A percentile compares a stretch with the other conserved stretches of the same genome.
Conservation (phyloP, 768 basidiomycete species). For the Cystofilobasidium capitatum region DNA sequence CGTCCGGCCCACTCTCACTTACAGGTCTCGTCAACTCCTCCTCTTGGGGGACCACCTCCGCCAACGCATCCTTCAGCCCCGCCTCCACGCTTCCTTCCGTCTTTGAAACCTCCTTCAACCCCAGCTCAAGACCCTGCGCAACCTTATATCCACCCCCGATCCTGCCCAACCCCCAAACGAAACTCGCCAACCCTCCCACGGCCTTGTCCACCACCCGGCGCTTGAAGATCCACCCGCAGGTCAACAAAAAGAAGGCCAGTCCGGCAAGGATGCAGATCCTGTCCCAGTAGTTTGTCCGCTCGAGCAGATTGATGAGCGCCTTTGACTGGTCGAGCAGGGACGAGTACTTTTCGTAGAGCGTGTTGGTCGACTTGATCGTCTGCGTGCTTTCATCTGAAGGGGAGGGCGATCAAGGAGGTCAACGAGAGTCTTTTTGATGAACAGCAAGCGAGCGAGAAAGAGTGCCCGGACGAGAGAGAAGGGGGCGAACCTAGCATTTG, state of each 20-base stretch:
- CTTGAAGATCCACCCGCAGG: constrained; percentile 77
- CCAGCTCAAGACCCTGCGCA: not conserved
- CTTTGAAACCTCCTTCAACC: not conserved
- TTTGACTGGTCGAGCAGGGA: constrained; percentile 67
- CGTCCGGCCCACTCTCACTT: not conserved
- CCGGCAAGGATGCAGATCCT: constrained; percentile 71
- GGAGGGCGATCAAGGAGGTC: not conserved
- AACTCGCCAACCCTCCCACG: constrained; percentile 72
- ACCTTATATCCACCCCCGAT: not conserved
- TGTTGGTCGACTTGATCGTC: constrained; percentile 62
- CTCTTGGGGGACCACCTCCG: not conserved
- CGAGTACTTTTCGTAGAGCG: constrained; percentile 64
- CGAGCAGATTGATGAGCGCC: constrained; percentile 73
- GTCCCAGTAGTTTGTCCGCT: constrained; percentile 86
- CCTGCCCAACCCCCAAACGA: constrained; percentile 41
- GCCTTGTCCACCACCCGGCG: constrained; percentile 73
- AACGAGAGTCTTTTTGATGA: not conserved
- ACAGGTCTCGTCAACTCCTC: not conserved
- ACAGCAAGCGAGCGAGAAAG: not conserved
- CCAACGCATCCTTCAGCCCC: not conserved
- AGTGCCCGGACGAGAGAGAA: not conserved
- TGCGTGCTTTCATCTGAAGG: constrained; percentile 63
- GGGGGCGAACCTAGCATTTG: constrained; percentile 65
- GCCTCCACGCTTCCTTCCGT: no score
- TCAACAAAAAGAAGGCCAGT: constrained; percentile 71